Evolutionary conservation across 345 rosid genomes (phyloP), one percentile per base, ranked within the genome.

Genomic region (Eucalyptus cladocalyx): DNA sequence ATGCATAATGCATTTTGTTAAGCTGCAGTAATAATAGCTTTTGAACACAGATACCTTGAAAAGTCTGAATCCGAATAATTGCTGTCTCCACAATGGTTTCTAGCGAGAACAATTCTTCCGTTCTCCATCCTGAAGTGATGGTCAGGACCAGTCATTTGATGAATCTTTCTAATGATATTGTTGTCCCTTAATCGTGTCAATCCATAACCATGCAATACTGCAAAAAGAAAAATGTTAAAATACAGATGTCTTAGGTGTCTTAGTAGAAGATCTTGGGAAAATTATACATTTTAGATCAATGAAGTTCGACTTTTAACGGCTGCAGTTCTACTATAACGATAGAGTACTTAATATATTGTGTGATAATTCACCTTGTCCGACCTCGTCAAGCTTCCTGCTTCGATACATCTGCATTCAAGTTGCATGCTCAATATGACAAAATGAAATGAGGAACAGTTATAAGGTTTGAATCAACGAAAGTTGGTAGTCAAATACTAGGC

Each of bases 371-470:
- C 99, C 99, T 95, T 94, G 97, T 11, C 94, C 92, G 89, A 95
- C 86, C 21, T 92, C 92, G 80, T 96, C 98, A 18, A 95, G 95
- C 94, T 95, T 97, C 94, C 95, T 97, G 91, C 96, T 94, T 81
- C 99, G 94, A 86, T 94, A 96, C 99, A 96, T 96, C 98, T 96
- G 91, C 60, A 47, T 65, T 69, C 47, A 30, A 47, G 50, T 8
- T 89, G 65, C 87, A 88, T 23, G 49, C 32, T 21, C 19, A 80
- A 34, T 26, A 65, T 17, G 43, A 43, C 3, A 60, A 28, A n/a
- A 42, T 47, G 21, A 19, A 54, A 45, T 49, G 18, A 30, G 19
- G 15, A 32, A 54, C 18, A 45, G 47, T 86, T n/a, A 13, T n/a
- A 45, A 88, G 15, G 81, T 49, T 81, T 23, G n/a, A 88, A 60